These are phyloP conservation scores for Neurospora africana DNA, from an alignment of 495 filamentous ascomycete species.

Conservation along the genomic window DNA sequence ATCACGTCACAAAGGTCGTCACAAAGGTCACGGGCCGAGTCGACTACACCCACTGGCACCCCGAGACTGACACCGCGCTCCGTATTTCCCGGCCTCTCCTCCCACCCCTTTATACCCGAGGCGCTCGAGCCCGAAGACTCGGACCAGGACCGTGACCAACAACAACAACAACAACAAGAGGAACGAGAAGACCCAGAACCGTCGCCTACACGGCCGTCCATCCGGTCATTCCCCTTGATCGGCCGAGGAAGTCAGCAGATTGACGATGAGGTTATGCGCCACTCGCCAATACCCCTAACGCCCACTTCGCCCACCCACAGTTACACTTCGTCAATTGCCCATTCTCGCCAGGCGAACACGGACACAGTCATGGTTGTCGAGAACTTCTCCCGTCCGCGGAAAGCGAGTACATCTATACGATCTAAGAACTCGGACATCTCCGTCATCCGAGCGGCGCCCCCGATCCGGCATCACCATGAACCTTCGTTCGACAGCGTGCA, in stretches of 20 bases:
- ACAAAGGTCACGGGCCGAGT: constrained; percentile 17
- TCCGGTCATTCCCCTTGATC: constrained; percentile 16
- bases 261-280: constrained; percentile 4
- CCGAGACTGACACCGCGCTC: constrained; percentile 13
- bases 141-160: background rate
- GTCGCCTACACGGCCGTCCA: background rate
- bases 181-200: constrained; percentile 1
- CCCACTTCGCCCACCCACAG: constrained; percentile 7
- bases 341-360: constrained; percentile 5
- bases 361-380: constrained; percentile 26
- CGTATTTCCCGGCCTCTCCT: constrained; percentile 23
- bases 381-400: constrained; percentile 44
- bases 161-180: background rate
- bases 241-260: constrained; percentile 18
- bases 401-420: constrained; percentile 28
- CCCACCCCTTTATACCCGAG: constrained; percentile 24
- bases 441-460: constrained; percentile 16
- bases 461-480: constrained; percentile 19
- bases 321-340: background rate
- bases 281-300: constrained; percentile 5
- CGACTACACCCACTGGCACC: constrained; percentile 9
- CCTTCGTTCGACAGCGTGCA: constrained; percentile 18
- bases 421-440: constrained; percentile 28
- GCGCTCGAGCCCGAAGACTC: constrained; percentile 6
- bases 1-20: constrained; percentile 6